A percentile compares a stretch with the other conserved stretches of the same genome.
Evolutionary conservation across 805 yeast genomes (phyloP).

Genomic region (Cyberlindnera maclurae): DNA sequence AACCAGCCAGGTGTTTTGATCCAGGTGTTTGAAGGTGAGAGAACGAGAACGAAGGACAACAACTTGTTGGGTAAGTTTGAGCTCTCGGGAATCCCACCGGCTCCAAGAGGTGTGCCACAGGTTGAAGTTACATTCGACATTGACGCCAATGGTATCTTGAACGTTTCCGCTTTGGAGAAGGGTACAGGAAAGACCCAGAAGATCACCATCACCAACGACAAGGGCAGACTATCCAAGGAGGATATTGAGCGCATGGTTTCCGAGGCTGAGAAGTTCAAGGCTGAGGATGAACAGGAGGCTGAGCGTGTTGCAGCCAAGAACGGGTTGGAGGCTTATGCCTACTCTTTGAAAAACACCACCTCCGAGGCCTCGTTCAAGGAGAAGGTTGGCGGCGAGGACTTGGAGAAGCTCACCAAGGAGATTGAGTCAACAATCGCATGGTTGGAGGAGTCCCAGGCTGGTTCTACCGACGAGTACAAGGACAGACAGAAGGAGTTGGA

Average conservation of each 20-base stretch:
- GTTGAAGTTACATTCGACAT: constrained; percentile 95
- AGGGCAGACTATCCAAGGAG: constrained; percentile 97
- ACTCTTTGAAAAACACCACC: constrained; percentile 81
- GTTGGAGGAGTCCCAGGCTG: constrained; percentile 91
- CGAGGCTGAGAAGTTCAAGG: constrained; percentile 97
- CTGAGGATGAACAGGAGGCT: constrained; percentile 93
- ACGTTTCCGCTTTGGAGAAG: constrained; percentile 95
- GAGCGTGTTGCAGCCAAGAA: constrained; percentile 90
- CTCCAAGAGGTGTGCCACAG: constrained; percentile 99
- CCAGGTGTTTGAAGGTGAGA: constrained; percentile 98
- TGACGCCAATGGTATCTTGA: constrained; percentile 96
- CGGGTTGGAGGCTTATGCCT: constrained; percentile 92
- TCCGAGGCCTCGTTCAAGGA: constrained; percentile 69
- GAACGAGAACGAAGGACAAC: constrained; percentile 95
- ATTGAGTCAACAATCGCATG: constrained; percentile 80
- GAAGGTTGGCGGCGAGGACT: constrained; percentile 68
- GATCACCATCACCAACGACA: constrained; percentile 97
- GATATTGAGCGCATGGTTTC: constrained; percentile 96
- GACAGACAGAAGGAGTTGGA: constrained; percentile 96
- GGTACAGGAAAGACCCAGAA: constrained; percentile 97
- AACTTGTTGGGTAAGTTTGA: constrained; percentile 96
- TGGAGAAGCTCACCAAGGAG: constrained; percentile 71
- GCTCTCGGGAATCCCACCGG: constrained; percentile 95
- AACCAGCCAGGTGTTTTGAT: constrained; percentile 99
- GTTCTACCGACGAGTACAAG: constrained; percentile 85